Evolutionary conservation across 371 early-diverging fungal species (phyloP), one percentile per base, ranked within the genome.

Genomic region (Mucor irregularis): DNA sequence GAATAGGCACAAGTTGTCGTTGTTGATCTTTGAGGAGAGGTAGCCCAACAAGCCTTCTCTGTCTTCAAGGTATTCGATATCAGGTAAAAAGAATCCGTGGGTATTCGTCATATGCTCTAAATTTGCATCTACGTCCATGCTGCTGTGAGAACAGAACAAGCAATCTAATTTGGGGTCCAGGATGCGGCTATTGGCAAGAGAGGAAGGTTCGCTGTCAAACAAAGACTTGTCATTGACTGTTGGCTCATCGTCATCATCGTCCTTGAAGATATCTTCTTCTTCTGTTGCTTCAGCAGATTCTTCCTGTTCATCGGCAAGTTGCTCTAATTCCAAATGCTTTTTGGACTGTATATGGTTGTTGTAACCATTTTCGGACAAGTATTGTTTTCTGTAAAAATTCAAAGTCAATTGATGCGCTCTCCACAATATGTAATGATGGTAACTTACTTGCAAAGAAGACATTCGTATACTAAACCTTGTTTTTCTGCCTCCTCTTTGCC

Each of bases 71-170:
- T 89, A 95, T 73, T 97, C 98, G 29, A 89, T 75, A 73, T 98
- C 96, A n/a, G 99, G 99, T 53, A 99, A 85, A 67, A 96, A 99
- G 79, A 99, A 93, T 44, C 90, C 87, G 72, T 99, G 99, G 4
- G 61, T 73, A 39, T 70, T 69, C 7, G 85, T 74, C 99, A 99
- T 99, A 73, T 99, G 99, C 11, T 75, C 74, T 53, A 99, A 64
- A 62, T 93, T 96, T 35, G 68, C 53, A 31, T 90, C 88, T 47
- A 93, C 85, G 48, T 83, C 73, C n/a, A 62, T 66, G 14, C 75
- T 71, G 57, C 70, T 67, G 54, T 83, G 81, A 8, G 65, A 50
- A 71, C 94, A 95, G 74, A 95, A 95, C 49, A 92, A 71, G 59
- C 93, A 91, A 16, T 52, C 87, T 38, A 88, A 67, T 37, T 89